Evolutionary conservation across 208 protist species (phyloP), one percentile per base, ranked within the genome.

Genomic region (Vickermania ingenoplastis): DNA sequence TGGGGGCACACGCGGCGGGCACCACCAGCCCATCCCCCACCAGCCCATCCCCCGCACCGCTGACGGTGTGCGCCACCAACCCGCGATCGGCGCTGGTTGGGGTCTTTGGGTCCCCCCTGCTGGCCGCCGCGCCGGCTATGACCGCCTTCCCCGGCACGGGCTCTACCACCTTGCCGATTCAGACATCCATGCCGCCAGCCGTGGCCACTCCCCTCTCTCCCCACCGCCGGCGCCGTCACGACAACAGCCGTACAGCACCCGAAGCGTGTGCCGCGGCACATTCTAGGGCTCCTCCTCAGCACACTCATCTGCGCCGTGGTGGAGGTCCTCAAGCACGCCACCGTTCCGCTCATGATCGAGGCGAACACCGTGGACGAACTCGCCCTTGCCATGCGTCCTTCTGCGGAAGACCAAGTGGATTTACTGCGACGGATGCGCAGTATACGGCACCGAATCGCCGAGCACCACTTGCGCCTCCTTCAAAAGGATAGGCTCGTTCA

Each of bases 291-390:
- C 11, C 51, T 81, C 25, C 71, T 85, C 36, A 83, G 80, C 64
- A 61, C 81, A 14, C 58, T 88, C 22, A 65, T 93, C n/a, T 73
- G 71, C 56, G 31, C 66, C 41, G 58, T 87, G 31, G 57, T 89
- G 11, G 63, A 69, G 29, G 65, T 75, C 17, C 57, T 84, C 41
- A 80, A 85, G 60, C 64, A 72, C 45, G 73, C 67, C 29, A 67
- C 73, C 11, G 59, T 68, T 31, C 56, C 59, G 30, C 69, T 86
- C 23, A 66, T 90, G 51, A 69, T 86, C 2, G 72, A 88, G 61
- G 76, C 75, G 17, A 75, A 93, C 55, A 73, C 80, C 56, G 72
- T 90, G 0, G 81, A 93, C 48, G 86, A 93, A 69, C 67, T 93
- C 4, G 82, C 89, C 21, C 75, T 93, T 58, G 75, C 89, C 55